Evolutionary conservation across 495 filamentous ascomycete genomes (phyloP).

Genomic region (Penicillium soppii): DNA sequence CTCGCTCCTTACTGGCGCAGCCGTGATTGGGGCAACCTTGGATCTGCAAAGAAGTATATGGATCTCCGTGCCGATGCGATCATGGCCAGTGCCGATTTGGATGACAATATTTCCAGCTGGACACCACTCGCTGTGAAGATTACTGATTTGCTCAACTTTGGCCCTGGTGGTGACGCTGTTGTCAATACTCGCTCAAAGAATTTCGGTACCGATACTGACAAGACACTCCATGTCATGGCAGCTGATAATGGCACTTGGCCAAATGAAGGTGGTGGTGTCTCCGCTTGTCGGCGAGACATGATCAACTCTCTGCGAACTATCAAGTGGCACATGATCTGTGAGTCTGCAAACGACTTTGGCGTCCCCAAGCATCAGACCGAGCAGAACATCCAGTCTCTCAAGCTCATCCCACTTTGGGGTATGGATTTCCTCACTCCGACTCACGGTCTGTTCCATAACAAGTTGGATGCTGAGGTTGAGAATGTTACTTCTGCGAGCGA

Average conservation of each 20-base stretch:
- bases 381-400: slow-evolving; percentile 63
- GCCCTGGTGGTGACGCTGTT: slow-evolving; percentile 58
- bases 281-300: slow-evolving; percentile 66
- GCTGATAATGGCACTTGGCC: slow-evolving; percentile 67
- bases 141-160: slow-evolving; percentile 63
- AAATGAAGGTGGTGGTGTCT: slow-evolving; percentile 65
- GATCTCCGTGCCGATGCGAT: slow-evolving; percentile 56
- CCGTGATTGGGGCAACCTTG: slow-evolving; percentile 54
- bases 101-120: slow-evolving; percentile 58
- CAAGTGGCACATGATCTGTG: slow-evolving; percentile 65
- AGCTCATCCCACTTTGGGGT: slow-evolving; percentile 66
- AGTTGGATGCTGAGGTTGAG: slow-evolving; percentile 60
- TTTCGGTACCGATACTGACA: slow-evolving; percentile 49
- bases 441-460: slow-evolving; percentile 63
- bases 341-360: slow-evolving; percentile 65
- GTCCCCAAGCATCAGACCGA: slow-evolving; percentile 66
- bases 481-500: slow-evolving; percentile 52
- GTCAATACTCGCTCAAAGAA: slow-evolving; percentile 44
- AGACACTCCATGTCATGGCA: slow-evolving; percentile 60
- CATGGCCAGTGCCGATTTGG: slow-evolving; percentile 61
- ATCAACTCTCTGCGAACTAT: slow-evolving; percentile 62
- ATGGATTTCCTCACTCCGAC: slow-evolving; percentile 62
- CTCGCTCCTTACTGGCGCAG: slow-evolving; percentile 58
- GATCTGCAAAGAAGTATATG: slow-evolving; percentile 53
- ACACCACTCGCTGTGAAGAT: slow-evolving; percentile 61